phyloP scores from a whole-genome alignment of 2,329 filamentous ascomycete genomes.

The Juglanconis sp. region DNA sequence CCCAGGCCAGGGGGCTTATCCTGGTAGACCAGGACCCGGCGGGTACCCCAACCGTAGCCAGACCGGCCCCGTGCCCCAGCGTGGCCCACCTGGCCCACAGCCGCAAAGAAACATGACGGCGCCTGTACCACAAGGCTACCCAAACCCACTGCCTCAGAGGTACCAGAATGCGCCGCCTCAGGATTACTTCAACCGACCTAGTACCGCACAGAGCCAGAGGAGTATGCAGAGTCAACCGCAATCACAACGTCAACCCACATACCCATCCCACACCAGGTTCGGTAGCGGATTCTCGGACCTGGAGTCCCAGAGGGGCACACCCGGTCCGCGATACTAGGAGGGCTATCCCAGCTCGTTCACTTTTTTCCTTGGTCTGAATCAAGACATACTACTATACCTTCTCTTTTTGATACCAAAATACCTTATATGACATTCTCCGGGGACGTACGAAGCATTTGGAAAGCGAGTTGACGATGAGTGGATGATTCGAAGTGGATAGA shows the following conservation, averaged over 20 bases:
- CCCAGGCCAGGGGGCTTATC: constrained; percentile 2
- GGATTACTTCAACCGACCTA: constrained; percentile 14
- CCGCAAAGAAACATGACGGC: constrained; percentile 34
- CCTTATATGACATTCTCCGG: constrained; percentile 9
- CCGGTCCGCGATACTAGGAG: constrained; percentile 14
- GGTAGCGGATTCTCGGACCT: constrained; percentile 4
- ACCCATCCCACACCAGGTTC: constrained; percentile 1
- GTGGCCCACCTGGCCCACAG: constrained; percentile 20
- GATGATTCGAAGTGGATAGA: not conserved
- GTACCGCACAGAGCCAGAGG: constrained; percentile 18
- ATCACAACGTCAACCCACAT: not conserved
- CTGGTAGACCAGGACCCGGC: constrained; percentile 1
- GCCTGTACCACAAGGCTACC: constrained; percentile 20
- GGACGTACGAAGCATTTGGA: constrained; percentile 3
- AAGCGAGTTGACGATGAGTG: not conserved
- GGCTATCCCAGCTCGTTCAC: not conserved
- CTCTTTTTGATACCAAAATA: constrained; percentile 16
- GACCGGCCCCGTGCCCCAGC: constrained; percentile 26
- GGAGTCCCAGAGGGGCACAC: constrained; percentile 13
- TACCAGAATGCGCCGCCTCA: constrained; percentile 5
- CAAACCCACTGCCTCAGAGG: not conserved
- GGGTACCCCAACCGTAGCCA: constrained; percentile 26
- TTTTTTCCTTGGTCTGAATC: not conserved
- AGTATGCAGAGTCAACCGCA: constrained; percentile 6
- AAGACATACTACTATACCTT: not conserved